Evolutionary conservation across 257 asterid species (phyloP).

Genomic region (Rauvolfia tetraphylla): DNA sequence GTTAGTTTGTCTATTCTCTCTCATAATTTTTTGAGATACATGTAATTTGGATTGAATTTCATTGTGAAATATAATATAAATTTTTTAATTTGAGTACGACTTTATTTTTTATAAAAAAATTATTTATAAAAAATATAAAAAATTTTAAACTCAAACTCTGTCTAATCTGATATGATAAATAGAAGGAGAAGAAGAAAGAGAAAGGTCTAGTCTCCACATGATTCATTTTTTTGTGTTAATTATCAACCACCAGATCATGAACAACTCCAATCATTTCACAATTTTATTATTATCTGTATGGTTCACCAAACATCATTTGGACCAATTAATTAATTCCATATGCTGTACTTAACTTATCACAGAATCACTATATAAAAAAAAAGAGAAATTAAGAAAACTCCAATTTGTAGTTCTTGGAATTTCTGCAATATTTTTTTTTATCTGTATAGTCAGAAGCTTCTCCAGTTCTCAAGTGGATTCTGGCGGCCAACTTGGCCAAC

Average conservation of each 20-base stretch:
- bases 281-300: neutral
- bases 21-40: neutral
- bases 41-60: too few relatives aligned
- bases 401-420: too few relatives aligned
- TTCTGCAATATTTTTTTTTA: neutral
- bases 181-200: neutral
- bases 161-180: neutral
- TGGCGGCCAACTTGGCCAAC: slow-evolving; percentile 23
- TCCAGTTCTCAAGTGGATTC: slow-evolving; percentile 13
- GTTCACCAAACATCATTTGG: slow-evolving; percentile 7
- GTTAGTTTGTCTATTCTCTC: neutral
- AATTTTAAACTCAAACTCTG: too few relatives aligned
- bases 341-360: too few relatives aligned
- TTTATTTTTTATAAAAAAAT: too few relatives aligned
- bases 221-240: neutral
- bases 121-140: too few relatives aligned
- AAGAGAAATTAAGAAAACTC: too few relatives aligned
- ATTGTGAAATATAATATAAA: too few relatives aligned
- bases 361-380: too few relatives aligned
- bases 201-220: neutral
- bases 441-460: slow-evolving; percentile 6
- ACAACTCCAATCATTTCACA: neutral
- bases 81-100: too few relatives aligned
- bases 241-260: neutral
- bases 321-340: neutral